Evolutionary conservation across 345 rosid species (phyloP), one percentile per base, ranked within the genome.

Genomic region (Camelina neglecta): DNA sequence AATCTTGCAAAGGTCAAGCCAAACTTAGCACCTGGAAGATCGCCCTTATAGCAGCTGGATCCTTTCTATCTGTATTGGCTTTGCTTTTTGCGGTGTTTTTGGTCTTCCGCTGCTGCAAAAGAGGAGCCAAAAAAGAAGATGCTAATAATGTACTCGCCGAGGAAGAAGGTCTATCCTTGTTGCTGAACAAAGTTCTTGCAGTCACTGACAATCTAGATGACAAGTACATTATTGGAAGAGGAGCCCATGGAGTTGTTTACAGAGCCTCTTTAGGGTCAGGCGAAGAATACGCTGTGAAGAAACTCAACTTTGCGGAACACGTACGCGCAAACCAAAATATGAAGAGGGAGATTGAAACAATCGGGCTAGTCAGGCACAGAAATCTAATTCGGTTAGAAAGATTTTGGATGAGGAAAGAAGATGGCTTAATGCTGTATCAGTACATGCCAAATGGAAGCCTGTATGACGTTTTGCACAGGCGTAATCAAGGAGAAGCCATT

Each of bases 381-480:
- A 93, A 93, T 69, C 82, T 93, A 73, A 79, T 86, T 60, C 80
- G 76, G 51, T 72, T 91, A 80, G 97, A 91, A 75, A 86, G 86
- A 23, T 91, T 87, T 79, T 93, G 96, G 97, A 57, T 84, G 24
- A 75, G 86, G 66, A 85, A 84, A 74, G 93, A 93, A 42, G 75
- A 81, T 56, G 97, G 97, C 7, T 55, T 89, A 44, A 75, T 93
- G 76, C 67, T 93, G 58, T 91, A 91, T 75, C 77, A 64, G 42
- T 86, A 82, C 88, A 89, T 93, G 97, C 83, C 84, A 41, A 88
- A 88, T 62, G 95, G 97, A 67, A 93, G 96, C 83, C 84, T 93
- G 23, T 56, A 60, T 44, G 97, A 88, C 18, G 84, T 81, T 70
- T 72, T 93, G 45, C 91, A 89, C 48, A 78, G 56, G 58, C 56